Conservation (phyloP, 1,139 yeast species). For the Trichomonascaceae sp. region DNA sequence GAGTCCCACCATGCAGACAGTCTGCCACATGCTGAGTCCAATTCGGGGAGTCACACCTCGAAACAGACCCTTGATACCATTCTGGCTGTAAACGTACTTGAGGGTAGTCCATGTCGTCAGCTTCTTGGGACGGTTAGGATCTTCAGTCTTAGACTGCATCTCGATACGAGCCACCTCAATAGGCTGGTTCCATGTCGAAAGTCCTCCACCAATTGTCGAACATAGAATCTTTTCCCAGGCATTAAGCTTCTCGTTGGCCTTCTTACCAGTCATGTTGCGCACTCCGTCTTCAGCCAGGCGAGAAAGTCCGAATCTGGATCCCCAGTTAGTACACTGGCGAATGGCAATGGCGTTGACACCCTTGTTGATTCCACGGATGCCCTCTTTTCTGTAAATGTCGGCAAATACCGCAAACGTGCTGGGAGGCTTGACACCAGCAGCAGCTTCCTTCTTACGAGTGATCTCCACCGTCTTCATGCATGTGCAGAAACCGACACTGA, state of each 20-base stretch:
- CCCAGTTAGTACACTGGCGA: conserved; percentile 98
- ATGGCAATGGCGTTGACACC: conserved; percentile 99
- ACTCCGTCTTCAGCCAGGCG: conserved; percentile 84
- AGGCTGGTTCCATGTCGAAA: conserved; percentile 98
- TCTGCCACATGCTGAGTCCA: conserved; percentile 96
- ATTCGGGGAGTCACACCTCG: conserved; percentile 96
- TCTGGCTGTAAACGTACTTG: conserved; percentile 66
- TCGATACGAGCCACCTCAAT: conserved; percentile 95
- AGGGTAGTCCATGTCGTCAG: conserved; percentile 69
- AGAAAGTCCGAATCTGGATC: conserved; percentile 87
- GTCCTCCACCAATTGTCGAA: conserved; percentile 92
- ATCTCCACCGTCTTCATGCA: conserved; percentile 98
- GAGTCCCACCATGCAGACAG: conserved; percentile 97
- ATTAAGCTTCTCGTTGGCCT: conserved; percentile 43
- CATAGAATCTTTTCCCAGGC: conserved; percentile 75
- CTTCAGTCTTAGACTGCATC: conserved; percentile 87
- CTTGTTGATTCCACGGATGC: conserved; percentile 86
- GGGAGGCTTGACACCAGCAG: conserved; percentile 54
- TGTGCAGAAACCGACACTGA: conserved; percentile 95
- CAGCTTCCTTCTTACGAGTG: conserved; percentile 75
- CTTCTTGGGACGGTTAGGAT: conserved; percentile 92
- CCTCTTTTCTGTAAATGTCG: conserved; percentile 73
- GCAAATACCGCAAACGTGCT: conserved; percentile 76
- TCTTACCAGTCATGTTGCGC: conserved; percentile 49
- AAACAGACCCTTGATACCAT: conserved; percentile 83